Base-by-base conservation (phyloP, 2,329 filamentous ascomycete genomes). In the Venturiaceae sp. region DNA sequence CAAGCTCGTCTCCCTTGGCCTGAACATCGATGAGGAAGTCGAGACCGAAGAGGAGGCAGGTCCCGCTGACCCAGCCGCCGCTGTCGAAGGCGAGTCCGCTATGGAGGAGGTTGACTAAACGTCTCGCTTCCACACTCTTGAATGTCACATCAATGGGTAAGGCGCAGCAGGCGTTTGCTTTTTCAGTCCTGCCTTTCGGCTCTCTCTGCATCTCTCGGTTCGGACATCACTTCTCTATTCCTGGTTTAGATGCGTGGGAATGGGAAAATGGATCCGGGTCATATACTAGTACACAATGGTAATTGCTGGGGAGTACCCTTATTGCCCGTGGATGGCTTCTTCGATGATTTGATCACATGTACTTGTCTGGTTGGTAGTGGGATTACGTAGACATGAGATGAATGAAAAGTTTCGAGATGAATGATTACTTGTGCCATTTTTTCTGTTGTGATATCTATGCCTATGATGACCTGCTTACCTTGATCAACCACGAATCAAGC, bases 101-200 rank as follows among this genome's bases (percentile, higher is more conserved):
- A 99, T 99, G 94, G 94, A 99, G 86, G 94, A 99, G 85, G 94
- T 99, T 74, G 94, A 99, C 84, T 99, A 95, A 69, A 44, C 26
- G 26, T 50, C 21, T 28, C 4, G 3, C 23, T 14, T n/a, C 32
- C 44, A n/a, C 23, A 30, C 14, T 30, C n/a, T 34, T 37, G 52
- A 53, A 36, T 53, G 7, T 37, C 34, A 23, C 52, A 34, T 37
- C 11, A 37, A 33, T n/a, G 16, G 30, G 52, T 37, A 34, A 53
- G 52, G 52, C 52, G 52, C 52, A 36, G 52, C 21, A 34, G 52
- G 52, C 52, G 52, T 53, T 53, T 34, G n/a, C 52, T 36, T 37
- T 37, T 36, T n/a, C 34, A 21, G 32, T 36, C 52, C 23, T 11
- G 11, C n/a, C n/a, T 39, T 39, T 39, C 11, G 11, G 11, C 36